Evolutionary conservation across 306 rosid species (phyloP).

Genomic region (Castanospermum australe): DNA sequence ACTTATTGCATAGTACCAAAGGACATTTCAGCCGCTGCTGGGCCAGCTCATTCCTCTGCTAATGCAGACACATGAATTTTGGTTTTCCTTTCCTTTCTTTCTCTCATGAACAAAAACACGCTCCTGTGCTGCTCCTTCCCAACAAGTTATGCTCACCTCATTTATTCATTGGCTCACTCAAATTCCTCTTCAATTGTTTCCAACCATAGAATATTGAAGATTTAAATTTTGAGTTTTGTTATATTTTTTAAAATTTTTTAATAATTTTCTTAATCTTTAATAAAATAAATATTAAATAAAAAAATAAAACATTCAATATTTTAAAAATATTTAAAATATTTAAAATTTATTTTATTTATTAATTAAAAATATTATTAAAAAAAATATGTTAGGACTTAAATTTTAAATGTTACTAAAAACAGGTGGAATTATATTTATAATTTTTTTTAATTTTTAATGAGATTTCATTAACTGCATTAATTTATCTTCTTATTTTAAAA

Average conservation of each 20-base stretch:
- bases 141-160: constrained; percentile 34
- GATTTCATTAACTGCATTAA: background rate
- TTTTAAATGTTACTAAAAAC: too few relatives aligned
- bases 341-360: too few relatives aligned
- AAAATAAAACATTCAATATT: too few relatives aligned
- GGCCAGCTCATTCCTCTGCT: constrained; percentile 28
- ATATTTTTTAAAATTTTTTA: too few relatives aligned
- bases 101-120: background rate
- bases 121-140: constrained; percentile 33
- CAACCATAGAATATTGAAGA: background rate
- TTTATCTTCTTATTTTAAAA: background rate
- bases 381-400: too few relatives aligned
- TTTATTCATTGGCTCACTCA: background rate
- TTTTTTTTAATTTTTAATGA: background rate
- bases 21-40: constrained; percentile 35
- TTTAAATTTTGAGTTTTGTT: background rate
- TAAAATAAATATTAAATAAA: too few relatives aligned
- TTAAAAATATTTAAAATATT: too few relatives aligned
- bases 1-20: constrained; percentile 19
- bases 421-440: background rate
- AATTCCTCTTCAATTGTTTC: background rate
- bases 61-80: constrained; percentile 17
- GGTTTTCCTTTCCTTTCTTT: background rate
- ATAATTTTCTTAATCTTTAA: too few relatives aligned
- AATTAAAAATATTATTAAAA: too few relatives aligned